Base-by-base conservation (phyloP, 169 alveolate genomes). In the Plasmodium cynomolgi region DNA sequence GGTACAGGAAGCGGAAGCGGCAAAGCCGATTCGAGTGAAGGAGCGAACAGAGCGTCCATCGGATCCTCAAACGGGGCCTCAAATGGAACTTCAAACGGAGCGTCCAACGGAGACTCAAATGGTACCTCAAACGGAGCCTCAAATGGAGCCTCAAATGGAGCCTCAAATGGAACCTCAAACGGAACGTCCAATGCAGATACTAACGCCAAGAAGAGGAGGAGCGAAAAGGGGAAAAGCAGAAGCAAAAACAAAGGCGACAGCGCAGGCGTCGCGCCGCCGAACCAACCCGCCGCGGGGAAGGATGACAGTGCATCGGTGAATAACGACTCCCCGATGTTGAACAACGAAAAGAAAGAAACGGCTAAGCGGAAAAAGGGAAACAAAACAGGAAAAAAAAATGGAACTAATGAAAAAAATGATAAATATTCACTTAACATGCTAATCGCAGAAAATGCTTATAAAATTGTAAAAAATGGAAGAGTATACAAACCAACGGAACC, bases 361-460 rank as follows among this genome's bases (percentile, higher is more conserved):
- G 68, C 7, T 72, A 83, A 91, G 74, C 74, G 83, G 29, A 81
- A 54, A 58, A 91, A 91, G 37, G 92, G 23, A 81, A 91, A 71
- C 34, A 71, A 73, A 72, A 81, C 23, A 72, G 88, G 84, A 7
- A 91, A 83, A 47, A 90, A 47, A 90, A 91, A 83, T 58, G 58
- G 47, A 13, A 11, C 33, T 71, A 26, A 72, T 72, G 95, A 91
- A 72, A 91, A 73, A 82, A 91, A 83, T 91, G 95, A 91, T 34
- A 91, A 91, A 44, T 73, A 82, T 31, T 81, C 92, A 50, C 39
- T 91, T 23, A 83, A 83, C 77, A 29, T 68, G 13, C 72, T 91
- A 54, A 91, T 91, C 54, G 91, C 95, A 33, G 95, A 91, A 91
- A 82, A 91, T 81, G 95, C 92, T 9, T 73, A 91, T 82, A 91